These are phyloP conservation scores for Cadophora gregata DNA, from an alignment of 2,329 filamentous ascomycete species.

Conservation along the genomic window DNA sequence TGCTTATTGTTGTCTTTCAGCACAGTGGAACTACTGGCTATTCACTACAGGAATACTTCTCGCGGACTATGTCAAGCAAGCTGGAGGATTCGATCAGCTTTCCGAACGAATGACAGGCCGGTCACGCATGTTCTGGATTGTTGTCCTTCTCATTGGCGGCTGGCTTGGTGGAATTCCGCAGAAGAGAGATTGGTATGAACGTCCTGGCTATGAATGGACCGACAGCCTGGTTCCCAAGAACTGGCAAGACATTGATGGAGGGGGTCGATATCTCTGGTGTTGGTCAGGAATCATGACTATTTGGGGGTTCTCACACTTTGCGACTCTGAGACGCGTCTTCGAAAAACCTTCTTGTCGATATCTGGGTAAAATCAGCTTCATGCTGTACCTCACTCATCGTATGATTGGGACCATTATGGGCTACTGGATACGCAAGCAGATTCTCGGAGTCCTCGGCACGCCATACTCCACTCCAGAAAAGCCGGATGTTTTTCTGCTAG, in stretches of 20 bases:
- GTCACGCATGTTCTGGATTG: slow-evolving; percentile 17
- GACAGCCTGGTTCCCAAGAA: slow-evolving; percentile 17
- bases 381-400: slow-evolving; percentile 24
- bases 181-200: slow-evolving; percentile 23
- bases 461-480: slow-evolving; percentile 8
- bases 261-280: slow-evolving; percentile 17
- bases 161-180: slow-evolving; percentile 20
- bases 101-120: slow-evolving; percentile 6
- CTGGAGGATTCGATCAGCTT: slow-evolving; percentile 21
- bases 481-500: slow-evolving; percentile 4
- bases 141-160: slow-evolving; percentile 18
- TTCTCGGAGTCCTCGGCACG: slow-evolving; percentile 11
- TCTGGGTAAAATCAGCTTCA: slow-evolving; percentile 21
- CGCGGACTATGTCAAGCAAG: slow-evolving; percentile 21
- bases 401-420: slow-evolving; percentile 22
- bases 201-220: slow-evolving; percentile 21
- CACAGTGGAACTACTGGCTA: slow-evolving; percentile 23
- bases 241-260: slow-evolving; percentile 16
- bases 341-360: slow-evolving; percentile 17
- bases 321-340: slow-evolving; percentile 14
- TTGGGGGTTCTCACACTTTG: slow-evolving; percentile 18
- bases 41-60: slow-evolving; percentile 21
- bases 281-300: slow-evolving; percentile 24
- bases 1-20: slow-evolving; percentile 17
- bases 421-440: slow-evolving; percentile 2